Conservation (phyloP, 257 asterid species). For the Solanum pennellii region DNA sequence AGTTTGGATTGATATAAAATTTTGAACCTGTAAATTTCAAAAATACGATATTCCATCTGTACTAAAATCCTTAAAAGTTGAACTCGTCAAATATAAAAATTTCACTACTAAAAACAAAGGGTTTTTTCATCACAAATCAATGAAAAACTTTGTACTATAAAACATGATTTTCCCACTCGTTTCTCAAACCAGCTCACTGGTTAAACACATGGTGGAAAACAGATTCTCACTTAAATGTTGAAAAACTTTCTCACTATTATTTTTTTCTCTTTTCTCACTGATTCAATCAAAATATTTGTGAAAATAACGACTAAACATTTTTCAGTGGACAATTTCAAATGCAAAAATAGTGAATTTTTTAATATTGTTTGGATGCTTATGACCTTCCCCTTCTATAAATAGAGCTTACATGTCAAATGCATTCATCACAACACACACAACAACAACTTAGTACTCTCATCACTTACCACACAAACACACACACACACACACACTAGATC, state of each 20-base stretch:
- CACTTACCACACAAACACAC: background rate
- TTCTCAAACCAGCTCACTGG: background rate
- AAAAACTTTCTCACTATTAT: background rate
- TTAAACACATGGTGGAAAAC: background rate
- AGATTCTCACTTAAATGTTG: background rate
- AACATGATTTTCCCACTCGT: background rate
- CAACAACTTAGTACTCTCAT: background rate
- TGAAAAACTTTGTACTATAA: background rate
- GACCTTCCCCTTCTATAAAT: slow-evolving; percentile 5
- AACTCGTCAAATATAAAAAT: background rate
- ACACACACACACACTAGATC: background rate
- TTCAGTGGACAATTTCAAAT: no score
- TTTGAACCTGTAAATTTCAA: background rate
- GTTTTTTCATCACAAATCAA: background rate
- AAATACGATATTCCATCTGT: background rate
- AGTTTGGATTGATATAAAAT: background rate
- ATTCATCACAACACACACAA: slow-evolving; percentile 1
- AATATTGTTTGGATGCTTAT: background rate
- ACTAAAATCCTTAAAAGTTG: background rate
- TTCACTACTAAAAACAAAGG: background rate
- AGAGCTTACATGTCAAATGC: background rate
- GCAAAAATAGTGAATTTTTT: background rate
- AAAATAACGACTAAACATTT: background rate
- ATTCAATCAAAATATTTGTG: background rate
- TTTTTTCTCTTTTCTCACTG: background rate